Base-by-base conservation (phyloP, 2,329 filamentous ascomycete species). In the Exophiala sideris region DNA sequence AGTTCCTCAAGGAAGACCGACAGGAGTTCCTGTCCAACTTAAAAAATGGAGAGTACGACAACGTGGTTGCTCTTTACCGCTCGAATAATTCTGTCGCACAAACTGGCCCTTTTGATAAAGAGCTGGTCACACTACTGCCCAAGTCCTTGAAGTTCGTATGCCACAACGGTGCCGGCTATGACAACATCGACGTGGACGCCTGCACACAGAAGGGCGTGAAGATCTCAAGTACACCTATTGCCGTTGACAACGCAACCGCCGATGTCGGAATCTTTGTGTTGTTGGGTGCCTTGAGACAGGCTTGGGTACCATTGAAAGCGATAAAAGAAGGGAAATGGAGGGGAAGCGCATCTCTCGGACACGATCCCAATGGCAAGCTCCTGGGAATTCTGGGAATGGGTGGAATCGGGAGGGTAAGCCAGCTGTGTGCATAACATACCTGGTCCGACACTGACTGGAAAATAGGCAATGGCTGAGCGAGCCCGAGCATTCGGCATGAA, bases 111-210 rank as follows among this genome's bases (percentile, higher is more conserved):
- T 80, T 81, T 60, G 65, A 81, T 62, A 62, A 67, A 11, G 77
- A 80, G 58, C 59, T 80, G 46, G 63, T 80, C 11, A 67, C 69
- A 7, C 67, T 68, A 9, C 67, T 80, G 3, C 78, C 78, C 0
- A 60, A 64, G 24, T 71, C 73, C 0, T 64, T 79, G 54, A 74
- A 72, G 57, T 79, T 73, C 59, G 76, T 80, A 59, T 77, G 76
- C 57, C 78, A 80, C 61, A 79, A 79, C 57, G 78, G 81, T 12
- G 81, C 81, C 1, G 81, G 81, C 3, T 84, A 84, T 66, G 81
- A 84, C 64, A 82, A 82, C 61, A 77, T 84, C 45, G 80, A 84
- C 54, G 71, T 83, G 11, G 66, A 71, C 1, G 77, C 75, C 18
- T 83, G 79, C 65, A 78, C 77, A 21, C 66, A 73, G 58, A 72